A percentile compares a stretch with the other conserved stretches of the same genome.
Conservation (phyloP, 164 flowering plant genomes). For the Aristolochia californica region DNA sequence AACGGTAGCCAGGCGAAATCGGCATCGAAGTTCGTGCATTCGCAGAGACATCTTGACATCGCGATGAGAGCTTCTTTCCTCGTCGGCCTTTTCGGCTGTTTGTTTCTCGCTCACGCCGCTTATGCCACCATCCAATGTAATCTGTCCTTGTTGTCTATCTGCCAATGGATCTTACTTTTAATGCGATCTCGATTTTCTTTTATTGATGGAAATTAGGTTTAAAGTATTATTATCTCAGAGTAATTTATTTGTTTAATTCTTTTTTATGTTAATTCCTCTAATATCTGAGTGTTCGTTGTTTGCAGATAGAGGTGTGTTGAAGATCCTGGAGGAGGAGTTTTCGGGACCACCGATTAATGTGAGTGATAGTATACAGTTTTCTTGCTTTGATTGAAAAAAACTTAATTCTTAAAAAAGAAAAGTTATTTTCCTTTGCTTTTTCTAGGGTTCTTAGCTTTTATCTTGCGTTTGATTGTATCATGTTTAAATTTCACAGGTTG, state of each 20-base stretch:
- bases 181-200: neutral
- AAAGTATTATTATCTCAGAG: neutral
- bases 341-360: conserved; percentile 74
- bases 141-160: neutral
- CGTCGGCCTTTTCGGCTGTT: conserved; percentile 35
- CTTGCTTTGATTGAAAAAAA: neutral
- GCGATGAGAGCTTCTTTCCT: conserved; percentile 24
- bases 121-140: conserved; percentile 69
- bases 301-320: conserved; percentile 81
- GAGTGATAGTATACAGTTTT: neutral
- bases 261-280: neutral
- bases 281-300: neutral
- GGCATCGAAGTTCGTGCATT: too few relatives aligned
- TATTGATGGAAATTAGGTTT: neutral
- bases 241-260: neutral
- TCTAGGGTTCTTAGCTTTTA: neutral
- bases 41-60: neutral
- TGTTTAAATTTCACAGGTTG: conserved; percentile 40
- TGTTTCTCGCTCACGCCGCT: conserved; percentile 45
- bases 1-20: too few relatives aligned
- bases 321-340: conserved; percentile 89
- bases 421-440: neutral
- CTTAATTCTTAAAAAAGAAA: neutral
- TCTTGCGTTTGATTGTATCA: neutral
- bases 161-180: neutral